Conservation (phyloP, 345 rosid genomes). For the Pistacia vera region DNA sequence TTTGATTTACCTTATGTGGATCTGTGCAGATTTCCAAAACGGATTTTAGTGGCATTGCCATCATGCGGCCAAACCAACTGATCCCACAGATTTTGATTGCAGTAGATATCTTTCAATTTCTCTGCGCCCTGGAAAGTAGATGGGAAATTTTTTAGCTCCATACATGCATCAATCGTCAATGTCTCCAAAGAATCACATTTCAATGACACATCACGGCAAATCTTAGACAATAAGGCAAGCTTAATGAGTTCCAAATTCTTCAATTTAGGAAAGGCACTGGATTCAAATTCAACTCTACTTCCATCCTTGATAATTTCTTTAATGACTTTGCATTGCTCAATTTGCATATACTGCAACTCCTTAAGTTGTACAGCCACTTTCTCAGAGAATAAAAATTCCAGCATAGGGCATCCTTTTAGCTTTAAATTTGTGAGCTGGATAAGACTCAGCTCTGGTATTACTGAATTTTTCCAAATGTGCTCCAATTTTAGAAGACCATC, state of each 20-base stretch:
- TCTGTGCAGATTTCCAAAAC: no score
- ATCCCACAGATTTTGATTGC: no score
- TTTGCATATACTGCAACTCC: neutral
- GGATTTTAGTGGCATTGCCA: no score
- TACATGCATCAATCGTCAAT: no score
- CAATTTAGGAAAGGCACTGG: neutral
- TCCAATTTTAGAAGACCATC: neutral
- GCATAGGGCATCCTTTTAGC: neutral
- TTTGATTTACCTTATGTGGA: no score
- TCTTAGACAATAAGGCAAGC: neutral
- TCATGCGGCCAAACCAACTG: no score
- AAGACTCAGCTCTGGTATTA: neutral
- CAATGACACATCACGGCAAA: neutral
- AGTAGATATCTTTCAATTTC: no score
- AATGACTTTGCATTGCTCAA: neutral
- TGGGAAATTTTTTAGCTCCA: neutral
- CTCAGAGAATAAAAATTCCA: neutral
- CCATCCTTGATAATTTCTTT: neutral
- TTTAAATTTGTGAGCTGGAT: neutral
- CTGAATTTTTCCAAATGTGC: neutral
- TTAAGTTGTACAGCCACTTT: neutral
- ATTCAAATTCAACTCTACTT: no score
- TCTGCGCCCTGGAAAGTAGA: no score
- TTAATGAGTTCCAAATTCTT: slow-evolving; percentile 8
- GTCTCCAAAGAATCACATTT: slow-evolving; percentile 5